phyloP scores from a whole-genome alignment of 139 green algal genomes.

The Trebouxia sp. region DNA sequence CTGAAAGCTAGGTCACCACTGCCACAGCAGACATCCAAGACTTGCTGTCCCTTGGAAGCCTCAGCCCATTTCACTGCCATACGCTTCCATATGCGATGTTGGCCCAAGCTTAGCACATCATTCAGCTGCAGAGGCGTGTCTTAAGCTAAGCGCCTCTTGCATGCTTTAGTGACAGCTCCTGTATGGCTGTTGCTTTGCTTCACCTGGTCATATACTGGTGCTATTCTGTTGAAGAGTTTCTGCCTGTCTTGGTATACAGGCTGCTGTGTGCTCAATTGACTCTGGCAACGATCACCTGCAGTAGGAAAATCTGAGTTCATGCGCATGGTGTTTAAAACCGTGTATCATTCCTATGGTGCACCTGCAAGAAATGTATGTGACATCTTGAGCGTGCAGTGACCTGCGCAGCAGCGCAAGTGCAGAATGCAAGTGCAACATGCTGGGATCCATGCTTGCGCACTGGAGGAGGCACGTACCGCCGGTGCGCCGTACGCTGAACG shows the following conservation, averaged over 20 bases:
- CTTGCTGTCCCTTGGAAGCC: constrained; percentile 54
- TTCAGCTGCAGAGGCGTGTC: constrained; percentile 83
- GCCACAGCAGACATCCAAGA: constrained; percentile 94
- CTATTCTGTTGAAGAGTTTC: constrained; percentile 86
- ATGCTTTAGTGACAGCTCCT: neutral
- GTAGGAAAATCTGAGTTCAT: neutral
- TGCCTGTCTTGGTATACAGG: constrained; percentile 45
- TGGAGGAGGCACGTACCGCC: no score
- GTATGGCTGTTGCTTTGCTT: no score
- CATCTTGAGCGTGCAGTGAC: no score
- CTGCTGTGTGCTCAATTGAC: neutral
- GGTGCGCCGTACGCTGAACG: no score
- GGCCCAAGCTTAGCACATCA: constrained; percentile 87
- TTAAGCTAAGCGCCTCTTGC: no score
- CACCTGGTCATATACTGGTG: constrained; percentile 80
- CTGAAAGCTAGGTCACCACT: constrained; percentile 89
- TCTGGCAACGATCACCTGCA: neutral
- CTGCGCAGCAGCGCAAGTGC: no score
- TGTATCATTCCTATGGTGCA: no score
- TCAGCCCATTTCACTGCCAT: constrained; percentile 90
- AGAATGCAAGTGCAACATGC: no score
- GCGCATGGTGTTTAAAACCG: no score
- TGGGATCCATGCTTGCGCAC: no score
- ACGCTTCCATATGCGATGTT: constrained; percentile 95
- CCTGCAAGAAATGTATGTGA: neutral